Conservation (phyloP, 2,329 filamentous ascomycete genomes). For the Diatrype stigma region DNA sequence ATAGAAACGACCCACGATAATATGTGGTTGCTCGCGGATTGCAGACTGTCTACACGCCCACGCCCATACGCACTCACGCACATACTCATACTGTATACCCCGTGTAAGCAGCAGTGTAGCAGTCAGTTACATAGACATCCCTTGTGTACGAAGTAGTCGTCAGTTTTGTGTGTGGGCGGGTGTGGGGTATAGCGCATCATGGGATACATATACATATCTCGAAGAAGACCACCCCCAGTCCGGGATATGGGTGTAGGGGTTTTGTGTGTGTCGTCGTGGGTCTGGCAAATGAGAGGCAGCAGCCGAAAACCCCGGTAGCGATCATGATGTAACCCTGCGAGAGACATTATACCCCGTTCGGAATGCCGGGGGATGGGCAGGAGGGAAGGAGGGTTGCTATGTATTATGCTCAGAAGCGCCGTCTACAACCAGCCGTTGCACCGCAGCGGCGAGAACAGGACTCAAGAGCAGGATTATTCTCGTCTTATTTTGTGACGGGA, state of each 20-base stretch:
- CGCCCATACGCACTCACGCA: not conserved
- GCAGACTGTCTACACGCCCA: not conserved
- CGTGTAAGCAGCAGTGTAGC: not conserved
- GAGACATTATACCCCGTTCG: conserved; percentile 1
- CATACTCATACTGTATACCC: not conserved
- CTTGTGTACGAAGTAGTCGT: not conserved
- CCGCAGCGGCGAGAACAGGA: not conserved
- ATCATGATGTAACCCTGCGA: not conserved
- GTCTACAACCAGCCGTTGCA: not conserved
- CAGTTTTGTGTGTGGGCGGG: not conserved
- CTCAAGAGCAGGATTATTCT: not conserved
- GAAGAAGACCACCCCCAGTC: not conserved
- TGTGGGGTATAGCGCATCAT: conserved; percentile 1
- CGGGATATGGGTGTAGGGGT: not conserved
- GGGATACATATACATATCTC: not conserved
- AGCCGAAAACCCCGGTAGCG: not conserved
- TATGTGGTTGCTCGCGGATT: not conserved
- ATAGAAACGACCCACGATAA: not conserved
- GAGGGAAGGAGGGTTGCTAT: no score
- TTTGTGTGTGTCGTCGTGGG: not conserved
- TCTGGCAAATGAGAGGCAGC: not conserved
- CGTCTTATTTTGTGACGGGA: no score
- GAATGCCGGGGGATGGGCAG: not conserved
- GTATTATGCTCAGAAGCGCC: no score
- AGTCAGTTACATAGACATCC: not conserved